phyloP scores from a whole-genome alignment of 1,284 basidiomycete genomes.

The Gymnopus androsaceus region DNA sequence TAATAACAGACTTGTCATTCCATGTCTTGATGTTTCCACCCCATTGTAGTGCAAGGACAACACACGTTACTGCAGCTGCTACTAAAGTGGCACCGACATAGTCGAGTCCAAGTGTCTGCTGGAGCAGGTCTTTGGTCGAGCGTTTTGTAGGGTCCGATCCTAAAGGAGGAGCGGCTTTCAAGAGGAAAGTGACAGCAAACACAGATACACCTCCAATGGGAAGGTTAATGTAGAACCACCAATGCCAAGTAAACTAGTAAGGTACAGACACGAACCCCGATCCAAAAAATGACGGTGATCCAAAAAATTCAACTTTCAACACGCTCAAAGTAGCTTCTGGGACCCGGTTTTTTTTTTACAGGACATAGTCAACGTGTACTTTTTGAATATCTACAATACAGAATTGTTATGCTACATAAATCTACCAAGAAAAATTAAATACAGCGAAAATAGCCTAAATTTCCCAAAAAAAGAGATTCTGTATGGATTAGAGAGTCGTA shows the following conservation, averaged over 20 bases:
- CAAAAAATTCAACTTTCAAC: no score
- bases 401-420: no score
- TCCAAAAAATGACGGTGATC: no score
- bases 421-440: no score
- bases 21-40: conserved; percentile 45
- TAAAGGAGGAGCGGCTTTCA: conserved; percentile 18
- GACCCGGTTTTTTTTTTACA: no score
- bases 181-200: conserved; percentile 11
- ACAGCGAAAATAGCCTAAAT: no score
- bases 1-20: conserved; percentile 33
- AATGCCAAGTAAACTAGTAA: conserved; percentile 1
- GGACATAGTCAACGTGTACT: no score
- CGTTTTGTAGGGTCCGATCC: conserved; percentile 18
- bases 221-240: conserved; percentile 16
- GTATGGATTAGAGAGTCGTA: no score
- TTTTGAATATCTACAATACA: no score
- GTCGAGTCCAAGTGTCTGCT: conserved; percentile 11
- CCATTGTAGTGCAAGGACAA: conserved; percentile 24
- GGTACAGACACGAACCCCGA: neutral
- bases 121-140: neutral
- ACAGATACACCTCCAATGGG: conserved; percentile 19
- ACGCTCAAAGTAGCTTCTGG: no score
- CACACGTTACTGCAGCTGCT: conserved; percentile 12
- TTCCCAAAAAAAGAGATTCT: no score
- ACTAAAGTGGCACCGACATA: conserved; percentile 15